Conservation (phyloP, 2,329 filamentous ascomycete species). For the Phoma sp. region DNA sequence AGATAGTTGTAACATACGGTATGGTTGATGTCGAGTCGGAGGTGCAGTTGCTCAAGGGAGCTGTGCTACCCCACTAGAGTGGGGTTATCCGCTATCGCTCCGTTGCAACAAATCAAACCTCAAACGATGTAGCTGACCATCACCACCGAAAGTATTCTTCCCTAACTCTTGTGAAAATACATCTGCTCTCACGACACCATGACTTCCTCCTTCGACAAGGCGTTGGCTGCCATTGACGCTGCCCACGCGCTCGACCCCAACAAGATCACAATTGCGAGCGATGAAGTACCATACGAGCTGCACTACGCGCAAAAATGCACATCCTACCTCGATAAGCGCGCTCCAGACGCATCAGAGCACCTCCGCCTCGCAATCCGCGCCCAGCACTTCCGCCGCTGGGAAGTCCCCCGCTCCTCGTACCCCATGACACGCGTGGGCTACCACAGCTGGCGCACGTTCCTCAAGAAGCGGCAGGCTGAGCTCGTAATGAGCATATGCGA, state of each 20-base stretch:
- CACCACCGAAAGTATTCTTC: neutral
- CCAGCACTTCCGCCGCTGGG: slow-evolving; percentile 87
- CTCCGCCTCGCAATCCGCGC: slow-evolving; percentile 80
- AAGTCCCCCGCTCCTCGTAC: slow-evolving; percentile 76
- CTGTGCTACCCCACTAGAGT: slow-evolving; percentile 22
- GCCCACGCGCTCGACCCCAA: slow-evolving; percentile 75
- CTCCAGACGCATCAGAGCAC: slow-evolving; percentile 68
- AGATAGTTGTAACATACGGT: no score
- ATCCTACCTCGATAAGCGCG: slow-evolving; percentile 69
- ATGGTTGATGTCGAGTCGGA: no score
- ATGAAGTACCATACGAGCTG: slow-evolving; percentile 74
- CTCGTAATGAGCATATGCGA: slow-evolving; percentile 64
- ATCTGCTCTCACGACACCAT: neutral
- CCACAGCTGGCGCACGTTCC: slow-evolving; percentile 77
- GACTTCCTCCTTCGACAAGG: slow-evolving; percentile 49
- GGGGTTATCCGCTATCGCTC: slow-evolving; percentile 26
- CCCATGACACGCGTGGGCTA: slow-evolving; percentile 80
- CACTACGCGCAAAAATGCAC: slow-evolving; percentile 85
- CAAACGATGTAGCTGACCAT: slow-evolving; percentile 20
- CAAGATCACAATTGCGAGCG: slow-evolving; percentile 54
- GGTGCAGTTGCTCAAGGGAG: no score
- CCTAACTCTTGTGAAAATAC: neutral
- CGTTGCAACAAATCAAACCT: slow-evolving; percentile 19
- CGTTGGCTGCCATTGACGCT: slow-evolving; percentile 74
- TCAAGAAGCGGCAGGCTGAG: slow-evolving; percentile 75